Evolutionary conservation across 2,329 filamentous ascomycete species (phyloP).

Genomic region (Cytospora leucostoma): DNA sequence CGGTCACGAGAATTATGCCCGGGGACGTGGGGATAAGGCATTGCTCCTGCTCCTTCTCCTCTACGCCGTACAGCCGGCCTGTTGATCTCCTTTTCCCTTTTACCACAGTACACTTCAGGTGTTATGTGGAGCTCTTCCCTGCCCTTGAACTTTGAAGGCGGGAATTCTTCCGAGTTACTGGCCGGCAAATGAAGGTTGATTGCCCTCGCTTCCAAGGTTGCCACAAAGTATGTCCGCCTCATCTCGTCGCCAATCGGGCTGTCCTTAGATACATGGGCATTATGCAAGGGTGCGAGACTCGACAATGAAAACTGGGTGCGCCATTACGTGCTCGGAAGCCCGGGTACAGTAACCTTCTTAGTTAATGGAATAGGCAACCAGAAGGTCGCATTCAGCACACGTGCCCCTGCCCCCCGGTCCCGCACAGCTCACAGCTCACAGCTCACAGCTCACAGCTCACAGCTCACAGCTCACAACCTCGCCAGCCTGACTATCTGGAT

Average conservation of each 20-base stretch:
- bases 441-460: no score
- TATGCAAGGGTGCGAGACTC: neutral
- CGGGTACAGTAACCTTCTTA: neutral
- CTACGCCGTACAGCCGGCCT: no score
- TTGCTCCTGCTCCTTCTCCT: no score
- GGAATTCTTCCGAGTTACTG: neutral
- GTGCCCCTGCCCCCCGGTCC: neutral
- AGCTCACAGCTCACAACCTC: neutral
- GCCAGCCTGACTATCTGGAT: neutral
- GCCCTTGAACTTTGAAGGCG: neutral
- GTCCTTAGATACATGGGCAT: neutral
- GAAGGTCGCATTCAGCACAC: neutral
- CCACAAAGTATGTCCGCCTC: constrained; percentile 7
- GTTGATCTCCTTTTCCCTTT: no score
- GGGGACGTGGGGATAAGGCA: no score
- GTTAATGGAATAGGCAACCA: neutral
- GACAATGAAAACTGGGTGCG: neutral
- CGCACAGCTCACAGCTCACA: neutral
- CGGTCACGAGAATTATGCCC: no score
- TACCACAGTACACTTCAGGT: neutral
- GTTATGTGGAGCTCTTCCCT: neutral
- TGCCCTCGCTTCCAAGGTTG: neutral
- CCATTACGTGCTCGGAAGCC: neutral
- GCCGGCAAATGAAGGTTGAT: neutral
- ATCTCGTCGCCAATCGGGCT: constrained; percentile 16